Evolutionary conservation across 805 yeast species (phyloP).

Genomic region (Cyberlindnera saturnus): DNA sequence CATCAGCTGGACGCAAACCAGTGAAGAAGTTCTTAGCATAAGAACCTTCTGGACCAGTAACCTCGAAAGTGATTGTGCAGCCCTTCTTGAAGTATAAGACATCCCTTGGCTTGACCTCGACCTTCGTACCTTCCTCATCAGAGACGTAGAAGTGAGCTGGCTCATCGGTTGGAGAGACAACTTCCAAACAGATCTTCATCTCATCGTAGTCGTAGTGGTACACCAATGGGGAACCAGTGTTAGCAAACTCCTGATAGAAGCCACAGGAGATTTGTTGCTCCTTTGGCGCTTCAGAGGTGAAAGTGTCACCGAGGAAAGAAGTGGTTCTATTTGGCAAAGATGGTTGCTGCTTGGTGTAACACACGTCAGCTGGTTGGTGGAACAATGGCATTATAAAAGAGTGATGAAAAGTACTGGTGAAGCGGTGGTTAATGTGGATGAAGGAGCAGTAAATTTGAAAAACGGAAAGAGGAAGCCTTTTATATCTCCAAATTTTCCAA

Average conservation of each 20-base stretch:
- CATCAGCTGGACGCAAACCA: conserved; percentile 49
- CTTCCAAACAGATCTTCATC: conserved; percentile 53
- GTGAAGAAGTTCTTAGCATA: conserved; percentile 61
- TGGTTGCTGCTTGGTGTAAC: conserved; percentile 47
- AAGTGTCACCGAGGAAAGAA: conserved; percentile 62
- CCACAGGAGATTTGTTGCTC: conserved; percentile 62
- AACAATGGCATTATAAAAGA: conserved; percentile 27
- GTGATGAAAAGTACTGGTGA: neutral
- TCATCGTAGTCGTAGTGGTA: conserved; percentile 63
- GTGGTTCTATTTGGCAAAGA: conserved; percentile 63
- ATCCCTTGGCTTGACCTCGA: conserved; percentile 56
- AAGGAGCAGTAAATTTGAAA: no score
- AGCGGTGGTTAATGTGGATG: no score
- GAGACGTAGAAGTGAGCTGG: conserved; percentile 45
- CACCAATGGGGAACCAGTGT: conserved; percentile 61
- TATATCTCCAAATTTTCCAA: no score
- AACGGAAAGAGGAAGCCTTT: no score
- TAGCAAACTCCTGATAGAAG: conserved; percentile 52
- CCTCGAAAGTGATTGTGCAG: conserved; percentile 59
- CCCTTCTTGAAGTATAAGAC: conserved; percentile 65
- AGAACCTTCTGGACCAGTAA: conserved; percentile 36
- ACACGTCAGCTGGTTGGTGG: conserved; percentile 46
- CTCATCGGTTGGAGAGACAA: conserved; percentile 49
- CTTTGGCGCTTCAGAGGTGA: conserved; percentile 53
- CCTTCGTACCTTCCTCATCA: conserved; percentile 61